Base-by-base conservation (phyloP, 495 filamentous ascomycete species). In the Aspergillus taichungensis region DNA sequence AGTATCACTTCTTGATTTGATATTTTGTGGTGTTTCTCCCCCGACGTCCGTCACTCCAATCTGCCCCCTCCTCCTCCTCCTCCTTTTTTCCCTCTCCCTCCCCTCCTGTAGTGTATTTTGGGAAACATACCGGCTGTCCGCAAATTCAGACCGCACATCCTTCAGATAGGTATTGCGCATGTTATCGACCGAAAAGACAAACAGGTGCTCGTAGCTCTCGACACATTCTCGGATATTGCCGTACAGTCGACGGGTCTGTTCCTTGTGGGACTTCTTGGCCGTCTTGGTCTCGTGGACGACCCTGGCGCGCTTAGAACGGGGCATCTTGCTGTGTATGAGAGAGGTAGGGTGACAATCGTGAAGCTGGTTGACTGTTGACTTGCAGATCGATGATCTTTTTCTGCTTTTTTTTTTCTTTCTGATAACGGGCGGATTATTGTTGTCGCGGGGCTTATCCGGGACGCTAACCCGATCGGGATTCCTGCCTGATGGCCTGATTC, bases 91-190 rank as follows among this genome's bases (percentile, higher is more conserved):
- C 3, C 18, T 28, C 12, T 39, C 14, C n/a, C 38, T 50, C 24
- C 27, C 27, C 13, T 36, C n/a, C 14, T 27, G 2, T 24, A 24
- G 18, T 24, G 18, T 24, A 24, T 24, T 24, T 1, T 24, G 4
- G 4, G 2, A 24, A 36, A 67, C 72, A 44, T 72, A 94, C 86
- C 92, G 78, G 73, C 84, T 86, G 65, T 94, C 87, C 41, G 74
- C 71, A 45, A 97, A 80, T 52, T 95, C 81, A 34, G 79, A 75
- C 46, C 92, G 78, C 50, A 97, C 87, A 59, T 87, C 81, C 71
- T 97, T 97, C 62, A 98, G 69, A 65, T 95, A 88, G 34, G 85
- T 94, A 66, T 98, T 98, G 53, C 92, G 88, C 92, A 98, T 98
- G 75, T 98, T 97, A 59, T 95, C 84, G 46, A 97, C 82, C 48